phyloP scores from a whole-genome alignment of 148 eudicot genomes.

The Nepenthes gracilis region DNA sequence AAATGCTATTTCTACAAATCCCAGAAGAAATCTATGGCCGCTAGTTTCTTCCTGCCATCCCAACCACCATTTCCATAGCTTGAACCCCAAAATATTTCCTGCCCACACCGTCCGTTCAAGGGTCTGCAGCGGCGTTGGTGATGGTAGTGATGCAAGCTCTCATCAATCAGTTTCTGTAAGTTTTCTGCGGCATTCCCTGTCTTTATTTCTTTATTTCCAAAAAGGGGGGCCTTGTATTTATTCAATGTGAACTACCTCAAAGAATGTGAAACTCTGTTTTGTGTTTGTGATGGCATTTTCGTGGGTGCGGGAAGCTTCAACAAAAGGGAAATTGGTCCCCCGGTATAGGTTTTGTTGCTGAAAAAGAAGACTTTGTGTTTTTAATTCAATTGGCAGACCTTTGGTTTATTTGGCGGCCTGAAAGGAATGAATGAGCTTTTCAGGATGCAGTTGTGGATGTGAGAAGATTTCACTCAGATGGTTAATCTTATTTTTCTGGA shows the following conservation, averaged over 20 bases:
- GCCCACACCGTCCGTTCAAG: conserved; percentile 13
- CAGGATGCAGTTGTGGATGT: too few species aligned
- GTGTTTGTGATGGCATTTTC: too few species aligned
- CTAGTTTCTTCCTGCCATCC: neutral
- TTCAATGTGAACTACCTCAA: neutral
- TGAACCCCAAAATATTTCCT: conserved; percentile 9
- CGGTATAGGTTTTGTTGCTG: too few species aligned
- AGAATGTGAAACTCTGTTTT: neutral
- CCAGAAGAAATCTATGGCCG: conserved; percentile 4
- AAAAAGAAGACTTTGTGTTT: too few species aligned
- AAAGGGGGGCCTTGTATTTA: neutral
- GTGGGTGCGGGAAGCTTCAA: too few species aligned
- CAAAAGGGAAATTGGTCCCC: too few species aligned
- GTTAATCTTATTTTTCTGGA: too few species aligned
- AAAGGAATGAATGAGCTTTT: too few species aligned
- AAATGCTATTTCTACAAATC: conserved; percentile 8
- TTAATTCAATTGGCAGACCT: too few species aligned
- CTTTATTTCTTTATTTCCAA: neutral
- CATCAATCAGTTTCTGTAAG: conserved; percentile 46
- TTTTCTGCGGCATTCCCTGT: neutral
- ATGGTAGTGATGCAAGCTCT: conserved; percentile 14
- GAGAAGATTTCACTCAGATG: too few species aligned
- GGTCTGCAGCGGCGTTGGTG: conserved; percentile 27
- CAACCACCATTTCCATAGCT: conserved; percentile 2
- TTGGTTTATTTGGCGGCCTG: too few species aligned